phyloP scores from a whole-genome alignment of 1,284 basidiomycete genomes.

The Coniferiporia sulphurascens region DNA sequence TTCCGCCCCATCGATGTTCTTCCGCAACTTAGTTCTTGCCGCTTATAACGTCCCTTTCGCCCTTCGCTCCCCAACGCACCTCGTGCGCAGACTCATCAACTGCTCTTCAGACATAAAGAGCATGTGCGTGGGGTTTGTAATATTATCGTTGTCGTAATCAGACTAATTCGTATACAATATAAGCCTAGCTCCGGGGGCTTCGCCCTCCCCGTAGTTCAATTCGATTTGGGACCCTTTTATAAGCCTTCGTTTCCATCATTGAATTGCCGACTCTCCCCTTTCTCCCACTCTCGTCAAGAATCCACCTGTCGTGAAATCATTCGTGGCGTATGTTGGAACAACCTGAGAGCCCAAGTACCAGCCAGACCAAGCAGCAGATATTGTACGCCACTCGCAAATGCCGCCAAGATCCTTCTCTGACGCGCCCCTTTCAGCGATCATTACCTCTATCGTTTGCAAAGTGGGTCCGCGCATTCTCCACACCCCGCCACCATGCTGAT shows the following conservation, averaged over 20 bases:
- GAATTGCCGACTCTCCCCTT: not conserved
- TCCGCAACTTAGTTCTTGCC: not conserved
- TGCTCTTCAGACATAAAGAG: not conserved
- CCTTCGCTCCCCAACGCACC: not conserved
- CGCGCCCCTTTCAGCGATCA: slow-evolving; percentile 12
- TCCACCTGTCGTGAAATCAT: not conserved
- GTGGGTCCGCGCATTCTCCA: slow-evolving; percentile 2
- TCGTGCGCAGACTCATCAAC: not conserved
- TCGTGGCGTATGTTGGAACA: slow-evolving; percentile 14
- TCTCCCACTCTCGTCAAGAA: not conserved
- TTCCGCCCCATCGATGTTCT: slow-evolving; percentile 9
- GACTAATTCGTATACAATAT: not conserved
- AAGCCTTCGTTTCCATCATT: not conserved
- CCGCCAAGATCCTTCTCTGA: not conserved
- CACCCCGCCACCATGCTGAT: not conserved
- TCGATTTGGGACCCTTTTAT: slow-evolving; percentile 9
- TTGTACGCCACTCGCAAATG: slow-evolving; percentile 5
- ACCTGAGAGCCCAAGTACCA: slow-evolving; percentile 14
- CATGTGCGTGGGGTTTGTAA: not conserved
- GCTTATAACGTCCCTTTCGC: not conserved
- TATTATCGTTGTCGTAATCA: not conserved
- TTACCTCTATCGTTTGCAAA: slow-evolving; percentile 16
- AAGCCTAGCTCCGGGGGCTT: slow-evolving; percentile 1
- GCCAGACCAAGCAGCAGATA: slow-evolving; percentile 18
- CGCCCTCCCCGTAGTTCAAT: not conserved